Evolutionary conservation across 2,329 filamentous ascomycete genomes (phyloP), one percentile per base, ranked within the genome.

Genomic region (Epichloe scottii): DNA sequence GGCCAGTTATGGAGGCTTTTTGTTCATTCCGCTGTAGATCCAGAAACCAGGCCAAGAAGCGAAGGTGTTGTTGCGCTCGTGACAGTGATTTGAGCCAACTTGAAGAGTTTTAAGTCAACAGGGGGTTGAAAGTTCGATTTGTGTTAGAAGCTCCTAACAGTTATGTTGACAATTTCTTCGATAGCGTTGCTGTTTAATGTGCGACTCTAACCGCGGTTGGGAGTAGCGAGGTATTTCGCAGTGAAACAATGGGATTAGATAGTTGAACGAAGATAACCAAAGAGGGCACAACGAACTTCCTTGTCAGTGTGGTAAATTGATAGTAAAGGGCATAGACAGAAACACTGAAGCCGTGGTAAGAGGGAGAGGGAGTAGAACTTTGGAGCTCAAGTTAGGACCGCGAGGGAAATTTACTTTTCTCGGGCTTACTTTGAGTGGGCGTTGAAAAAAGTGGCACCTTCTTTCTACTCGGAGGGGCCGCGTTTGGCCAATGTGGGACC

Each of bases 11-110:
- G 91, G 91, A 69, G 93, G 91, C 75, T 95, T 91, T 77, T 89
- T 93, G 78, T 93, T 88, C 76, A 89, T 87, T 85, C 91, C 90
- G 78, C 84, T 84, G 71, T 91, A 91, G 82, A 94, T 89, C 89
- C 89, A 88, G 78, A 84, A 83, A 69, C 84, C 83, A 72, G 89
- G 78, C 89, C 89, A 70, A 91, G 84, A 75, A 95, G 87, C 81
- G 89, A 90, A 65, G 85, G 77, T 74, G 85, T 84, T 70, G 82
- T 84, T 70, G 86, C 80, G 73, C 54, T 79, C 73, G 71, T 77
- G 70, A 72, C 77, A 76, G 78, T 80, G 81, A 82, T 75, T 78
- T 85, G 86, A 88, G 88, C 89, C 89, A 94, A 94, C 82, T 94
- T 94, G 89, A 81, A 85, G 81, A 80, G 26, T 81, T 71, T 78